phyloP scores from a whole-genome alignment of 805 yeast genomes.

The Lachancea cidri region DNA sequence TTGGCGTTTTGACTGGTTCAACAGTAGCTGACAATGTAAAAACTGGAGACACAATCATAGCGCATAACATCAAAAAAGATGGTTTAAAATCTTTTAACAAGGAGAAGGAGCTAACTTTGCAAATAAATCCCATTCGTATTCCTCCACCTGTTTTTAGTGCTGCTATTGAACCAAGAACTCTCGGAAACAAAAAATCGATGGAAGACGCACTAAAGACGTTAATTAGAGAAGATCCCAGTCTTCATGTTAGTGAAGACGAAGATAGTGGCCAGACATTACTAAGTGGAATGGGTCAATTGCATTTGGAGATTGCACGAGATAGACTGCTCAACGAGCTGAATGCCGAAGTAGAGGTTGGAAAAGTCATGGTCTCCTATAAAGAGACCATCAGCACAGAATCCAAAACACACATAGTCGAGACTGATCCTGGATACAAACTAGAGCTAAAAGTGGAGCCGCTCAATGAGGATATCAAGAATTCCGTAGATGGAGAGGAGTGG shows the following conservation, averaged over 20 bases:
- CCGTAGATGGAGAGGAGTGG: slow-evolving; percentile 26
- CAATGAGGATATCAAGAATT: slow-evolving; percentile 24
- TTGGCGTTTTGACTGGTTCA: slow-evolving; percentile 59
- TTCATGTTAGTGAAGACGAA: slow-evolving; percentile 59
- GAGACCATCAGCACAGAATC: slow-evolving; percentile 46
- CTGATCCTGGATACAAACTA: slow-evolving; percentile 19
- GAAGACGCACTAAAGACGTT: slow-evolving; percentile 61
- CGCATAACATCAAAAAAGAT: slow-evolving; percentile 50
- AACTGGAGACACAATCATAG: slow-evolving; percentile 87
- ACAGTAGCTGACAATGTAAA: slow-evolving; percentile 51
- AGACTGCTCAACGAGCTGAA: slow-evolving; percentile 75
- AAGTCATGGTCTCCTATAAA: slow-evolving; percentile 84
- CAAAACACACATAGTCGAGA: slow-evolving; percentile 8
- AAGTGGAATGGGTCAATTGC: slow-evolving; percentile 98
- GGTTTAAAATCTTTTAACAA: slow-evolving; percentile 40
- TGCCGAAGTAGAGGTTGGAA: slow-evolving; percentile 75
- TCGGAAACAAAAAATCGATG: slow-evolving; percentile 74
- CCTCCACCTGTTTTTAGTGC: slow-evolving; percentile 95
- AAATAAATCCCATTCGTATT: slow-evolving; percentile 67
- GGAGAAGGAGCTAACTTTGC: slow-evolving; percentile 37
- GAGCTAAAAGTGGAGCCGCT: slow-evolving; percentile 18
- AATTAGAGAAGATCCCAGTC: slow-evolving; percentile 87
- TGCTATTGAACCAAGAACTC: slow-evolving; percentile 73
- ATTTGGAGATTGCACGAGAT: slow-evolving; percentile 81
- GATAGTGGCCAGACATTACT: slow-evolving; percentile 93